Base-by-base conservation (phyloP, 306 rosid species). In the Pyrus betulifolia region DNA sequence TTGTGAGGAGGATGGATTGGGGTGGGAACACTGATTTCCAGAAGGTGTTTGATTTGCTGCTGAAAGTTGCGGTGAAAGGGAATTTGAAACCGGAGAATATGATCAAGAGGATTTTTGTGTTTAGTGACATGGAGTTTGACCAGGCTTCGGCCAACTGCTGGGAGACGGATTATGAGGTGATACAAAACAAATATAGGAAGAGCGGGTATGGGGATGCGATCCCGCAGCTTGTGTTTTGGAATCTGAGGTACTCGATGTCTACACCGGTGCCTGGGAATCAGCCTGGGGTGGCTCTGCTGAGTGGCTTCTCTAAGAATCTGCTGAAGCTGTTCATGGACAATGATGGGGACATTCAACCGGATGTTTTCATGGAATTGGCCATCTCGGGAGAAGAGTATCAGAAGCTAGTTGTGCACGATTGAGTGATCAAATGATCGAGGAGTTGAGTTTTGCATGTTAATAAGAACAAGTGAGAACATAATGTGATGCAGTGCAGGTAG, bases 51-150 rank as follows among this genome's bases (percentile, higher is more conserved):
- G 91, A 91, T 83, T 72, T 23, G 44, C 76, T 89, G 12, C 76
- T 89, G 65, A 77, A 83, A 4, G 88, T 85, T 22, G 97, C 91
- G 14, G 90, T 85, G n/a, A 84, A 80, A 19, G 95, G 93, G 70
- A 81, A 84, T 0, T 40, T 89, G 82, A 79, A 72, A 72, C 83
- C 65, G 21, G 91, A 91, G 21, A 78, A 88, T 58, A 89, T 91
- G 92, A 81, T 91, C 0, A 87, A 87, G 85, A 89, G 88, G 82
- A 74, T 87, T 12, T 76, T 91, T 22, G 91, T 88, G 18, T 91
- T 91, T 70, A 91, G 93, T 68, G 94, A 88, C 71, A 91, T 91
- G 94, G 97, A 91, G 78, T 91, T 91, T 46, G 91, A 89, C 76
- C 0, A 74, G 28, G 94, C 92, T 0, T 87, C 92, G 0, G 0